Percentiles rank a stretch among this genome's conserved stretches.
phyloP scores from a whole-genome alignment of 768 basidiomycete genomes.

The Podaxis mareebaensis region DNA sequence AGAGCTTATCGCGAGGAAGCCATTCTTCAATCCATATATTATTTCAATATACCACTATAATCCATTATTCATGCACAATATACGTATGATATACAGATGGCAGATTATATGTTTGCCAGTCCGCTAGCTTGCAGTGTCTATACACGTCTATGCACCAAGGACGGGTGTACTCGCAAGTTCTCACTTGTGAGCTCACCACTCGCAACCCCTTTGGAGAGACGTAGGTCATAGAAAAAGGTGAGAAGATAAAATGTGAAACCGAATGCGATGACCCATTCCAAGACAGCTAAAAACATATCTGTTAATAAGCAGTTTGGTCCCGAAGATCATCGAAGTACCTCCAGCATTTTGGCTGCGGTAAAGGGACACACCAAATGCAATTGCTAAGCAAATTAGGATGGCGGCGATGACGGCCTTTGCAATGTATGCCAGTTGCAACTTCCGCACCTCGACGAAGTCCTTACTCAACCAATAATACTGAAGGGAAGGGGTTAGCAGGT shows the following conservation, averaged over 20 bases:
- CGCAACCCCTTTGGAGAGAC: constrained; percentile 53
- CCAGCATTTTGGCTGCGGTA: constrained; percentile 47
- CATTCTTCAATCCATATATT: background rate
- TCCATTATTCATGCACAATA: background rate
- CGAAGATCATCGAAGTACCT: constrained; percentile 31
- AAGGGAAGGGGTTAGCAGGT: background rate
- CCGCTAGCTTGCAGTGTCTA: background rate
- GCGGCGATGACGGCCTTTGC: constrained; percentile 62
- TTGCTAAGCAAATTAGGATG: constrained; percentile 58
- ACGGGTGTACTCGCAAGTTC: constrained; percentile 23
- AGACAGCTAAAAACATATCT: constrained; percentile 40
- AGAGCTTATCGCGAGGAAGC: background rate
- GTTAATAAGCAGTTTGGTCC: background rate
- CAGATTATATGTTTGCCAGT: background rate
- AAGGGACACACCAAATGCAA: constrained; percentile 61
- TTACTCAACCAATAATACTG: constrained; percentile 69
- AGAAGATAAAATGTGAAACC: constrained; percentile 74
- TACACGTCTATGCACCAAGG: constrained; percentile 11
- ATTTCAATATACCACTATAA: background rate
- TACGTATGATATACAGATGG: background rate
- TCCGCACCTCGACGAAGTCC: constrained; percentile 45
- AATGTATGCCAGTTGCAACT: constrained; percentile 55
- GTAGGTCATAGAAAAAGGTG: constrained; percentile 73
- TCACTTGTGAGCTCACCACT: constrained; percentile 45
- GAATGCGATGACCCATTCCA: constrained; percentile 77